phyloP scores from a whole-genome alignment of 257 asterid genomes.

The Thymus mandschuricus region DNA sequence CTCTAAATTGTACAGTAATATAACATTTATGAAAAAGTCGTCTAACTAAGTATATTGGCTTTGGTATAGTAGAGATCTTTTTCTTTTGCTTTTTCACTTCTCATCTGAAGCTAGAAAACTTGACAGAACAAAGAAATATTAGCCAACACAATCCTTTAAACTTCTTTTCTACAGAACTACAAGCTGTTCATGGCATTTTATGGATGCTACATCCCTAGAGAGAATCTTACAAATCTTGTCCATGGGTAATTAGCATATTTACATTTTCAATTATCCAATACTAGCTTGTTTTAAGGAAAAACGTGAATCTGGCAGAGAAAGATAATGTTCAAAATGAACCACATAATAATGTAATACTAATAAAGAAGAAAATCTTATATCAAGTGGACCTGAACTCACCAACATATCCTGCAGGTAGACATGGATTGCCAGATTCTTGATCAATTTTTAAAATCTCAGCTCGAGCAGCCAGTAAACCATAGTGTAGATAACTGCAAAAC shows the following conservation, averaged over 20 bases:
- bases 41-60: background rate
- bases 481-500: conserved; percentile 71
- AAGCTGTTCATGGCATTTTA: background rate
- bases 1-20: background rate
- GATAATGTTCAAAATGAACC: background rate
- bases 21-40: background rate
- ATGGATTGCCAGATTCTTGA: conserved; percentile 57
- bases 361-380: background rate
- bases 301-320: conserved; percentile 12
- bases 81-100: background rate
- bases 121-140: background rate
- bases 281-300: conserved; percentile 9
- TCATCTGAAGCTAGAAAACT: too few relatives aligned
- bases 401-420: conserved; percentile 64
- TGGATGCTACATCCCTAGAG: background rate
- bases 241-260: conserved; percentile 18
- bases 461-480: conserved; percentile 79
- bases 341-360: background rate
- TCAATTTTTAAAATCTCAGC: conserved; percentile 72
- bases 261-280: background rate
- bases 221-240: background rate
- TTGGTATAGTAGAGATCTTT: background rate
- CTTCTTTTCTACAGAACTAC: background rate
- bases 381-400: conserved; percentile 45
- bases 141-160: background rate